Evolutionary conservation across 352 stramenopile species (phyloP).

Genomic region (Phytophthora ohioensis): DNA sequence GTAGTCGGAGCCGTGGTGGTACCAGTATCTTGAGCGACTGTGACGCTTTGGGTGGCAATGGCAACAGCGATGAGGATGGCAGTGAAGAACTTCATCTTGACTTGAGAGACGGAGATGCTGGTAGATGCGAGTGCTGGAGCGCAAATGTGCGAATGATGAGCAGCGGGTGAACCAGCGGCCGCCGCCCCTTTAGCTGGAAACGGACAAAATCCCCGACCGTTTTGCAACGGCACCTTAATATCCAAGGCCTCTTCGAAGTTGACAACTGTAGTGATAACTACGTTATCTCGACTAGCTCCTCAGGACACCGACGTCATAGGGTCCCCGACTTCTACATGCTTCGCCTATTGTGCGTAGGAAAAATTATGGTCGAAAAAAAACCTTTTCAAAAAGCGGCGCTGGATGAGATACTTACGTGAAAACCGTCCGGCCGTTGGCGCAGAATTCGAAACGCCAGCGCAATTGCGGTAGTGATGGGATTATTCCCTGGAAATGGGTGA

Average conservation of each 20-base stretch:
- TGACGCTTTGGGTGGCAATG: constrained; percentile 26
- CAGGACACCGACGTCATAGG: no score
- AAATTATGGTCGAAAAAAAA: no score
- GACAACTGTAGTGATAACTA: constrained; percentile 16
- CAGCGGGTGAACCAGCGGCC: background rate
- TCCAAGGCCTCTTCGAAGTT: no score
- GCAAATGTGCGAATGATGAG: constrained; percentile 49
- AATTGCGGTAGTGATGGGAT: no score
- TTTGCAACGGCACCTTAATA: constrained; percentile 22
- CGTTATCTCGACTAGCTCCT: no score
- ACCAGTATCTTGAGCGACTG: background rate
- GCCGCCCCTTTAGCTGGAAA: constrained; percentile 5
- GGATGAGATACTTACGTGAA: no score
- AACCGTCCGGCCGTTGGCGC: no score
- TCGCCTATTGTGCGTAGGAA: no score
- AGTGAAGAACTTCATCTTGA: constrained; percentile 49
- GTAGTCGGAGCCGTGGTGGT: background rate
- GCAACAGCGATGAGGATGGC: constrained; percentile 32
- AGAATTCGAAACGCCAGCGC: no score
- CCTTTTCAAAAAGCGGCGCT: no score
- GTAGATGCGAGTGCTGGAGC: constrained; percentile 30
- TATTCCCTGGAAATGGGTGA: no score
- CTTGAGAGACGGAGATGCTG: constrained; percentile 8
- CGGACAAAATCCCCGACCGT: constrained; percentile 33
- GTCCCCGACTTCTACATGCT: no score